Percentiles rank a stretch among this genome's conserved stretches.
phyloP scores from a whole-genome alignment of 495 filamentous ascomycete species.

The Hypoxylon lenormandii region DNA sequence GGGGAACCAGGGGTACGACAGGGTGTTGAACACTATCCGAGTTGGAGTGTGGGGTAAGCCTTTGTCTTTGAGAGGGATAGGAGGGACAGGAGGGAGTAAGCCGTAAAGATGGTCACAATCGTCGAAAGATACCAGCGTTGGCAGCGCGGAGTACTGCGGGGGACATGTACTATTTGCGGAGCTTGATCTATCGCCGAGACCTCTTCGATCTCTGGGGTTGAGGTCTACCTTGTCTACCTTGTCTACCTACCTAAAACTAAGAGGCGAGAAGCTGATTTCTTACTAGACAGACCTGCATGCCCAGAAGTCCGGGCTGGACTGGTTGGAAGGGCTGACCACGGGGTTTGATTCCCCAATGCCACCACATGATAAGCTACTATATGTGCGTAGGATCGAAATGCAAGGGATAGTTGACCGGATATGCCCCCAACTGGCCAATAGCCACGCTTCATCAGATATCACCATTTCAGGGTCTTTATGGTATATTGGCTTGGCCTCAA shows the following conservation, averaged over 20 bases:
- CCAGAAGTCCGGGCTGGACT: conserved; percentile 1
- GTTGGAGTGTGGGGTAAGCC: conserved; percentile 40
- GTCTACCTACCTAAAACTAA: background rate
- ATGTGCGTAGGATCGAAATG: conserved; percentile 20
- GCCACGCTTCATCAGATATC: conserved; percentile 9
- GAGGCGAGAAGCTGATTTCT: conserved; percentile 19
- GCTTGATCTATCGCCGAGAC: conserved; percentile 36
- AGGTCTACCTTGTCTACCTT: too few species aligned
- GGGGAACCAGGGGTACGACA: conserved; percentile 23
- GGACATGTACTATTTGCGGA: conserved; percentile 21
- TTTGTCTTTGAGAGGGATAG: conserved; percentile 31
- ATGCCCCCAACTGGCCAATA: conserved; percentile 14
- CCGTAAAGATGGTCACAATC: conserved; percentile 19
- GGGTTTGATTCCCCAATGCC: conserved; percentile 20
- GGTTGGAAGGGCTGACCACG: conserved; percentile 9
- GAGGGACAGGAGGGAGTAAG: conserved; percentile 46
- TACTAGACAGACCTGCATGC: conserved; percentile 34
- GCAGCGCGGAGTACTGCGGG: conserved; percentile 37
- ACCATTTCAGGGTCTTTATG: conserved; percentile 34
- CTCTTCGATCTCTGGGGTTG: conserved; percentile 4
- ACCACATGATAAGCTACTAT: conserved; percentile 27
- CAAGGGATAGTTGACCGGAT: conserved; percentile 20
- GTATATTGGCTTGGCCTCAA: conserved; percentile 35
- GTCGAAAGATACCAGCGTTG: conserved; percentile 17
- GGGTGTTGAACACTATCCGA: conserved; percentile 22